These are phyloP conservation scores for Liriodendron chinense DNA, from an alignment of 164 flowering plant species.

Conservation along the genomic window DNA sequence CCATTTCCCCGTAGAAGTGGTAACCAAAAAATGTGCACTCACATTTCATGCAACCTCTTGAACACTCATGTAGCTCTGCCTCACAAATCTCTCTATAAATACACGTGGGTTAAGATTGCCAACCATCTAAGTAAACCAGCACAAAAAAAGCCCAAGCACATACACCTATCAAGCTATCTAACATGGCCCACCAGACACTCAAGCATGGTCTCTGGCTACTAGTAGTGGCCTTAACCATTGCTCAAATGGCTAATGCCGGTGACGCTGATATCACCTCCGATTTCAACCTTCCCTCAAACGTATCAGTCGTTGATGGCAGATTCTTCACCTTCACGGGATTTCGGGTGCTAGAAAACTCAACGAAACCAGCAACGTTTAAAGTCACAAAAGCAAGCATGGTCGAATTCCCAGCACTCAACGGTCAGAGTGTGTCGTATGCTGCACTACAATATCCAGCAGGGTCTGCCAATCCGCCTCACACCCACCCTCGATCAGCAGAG, in stretches of 20 bases:
- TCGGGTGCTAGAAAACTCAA: conserved; percentile 2
- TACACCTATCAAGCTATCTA: neutral
- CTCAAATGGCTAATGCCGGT: conserved; percentile 9
- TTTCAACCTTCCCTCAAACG: conserved; percentile 13
- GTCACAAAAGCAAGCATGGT: conserved; percentile 22
- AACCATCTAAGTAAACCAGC: neutral
- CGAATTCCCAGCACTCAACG: conserved; percentile 8
- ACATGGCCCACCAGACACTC: conserved; percentile 8
- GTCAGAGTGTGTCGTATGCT: conserved; percentile 27
- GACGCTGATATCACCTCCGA: conserved; percentile 20
- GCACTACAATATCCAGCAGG: conserved; percentile 19
- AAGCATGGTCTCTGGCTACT: neutral
- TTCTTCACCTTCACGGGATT: conserved; percentile 25
- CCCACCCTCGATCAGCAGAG: conserved; percentile 25
- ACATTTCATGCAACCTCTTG: too few species aligned
- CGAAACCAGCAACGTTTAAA: conserved; percentile 7
- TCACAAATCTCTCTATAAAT: too few species aligned
- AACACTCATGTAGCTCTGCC: too few species aligned
- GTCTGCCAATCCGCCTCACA: conserved; percentile 23
- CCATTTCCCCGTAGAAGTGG: too few species aligned
- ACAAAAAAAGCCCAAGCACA: too few species aligned
- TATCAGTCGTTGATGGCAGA: neutral
- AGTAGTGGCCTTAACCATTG: conserved; percentile 2
- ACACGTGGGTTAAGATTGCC: too few species aligned
- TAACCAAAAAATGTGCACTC: too few species aligned